phyloP scores from a whole-genome alignment of 2,329 filamentous ascomycete genomes.

The Colletotrichum somersetense region DNA sequence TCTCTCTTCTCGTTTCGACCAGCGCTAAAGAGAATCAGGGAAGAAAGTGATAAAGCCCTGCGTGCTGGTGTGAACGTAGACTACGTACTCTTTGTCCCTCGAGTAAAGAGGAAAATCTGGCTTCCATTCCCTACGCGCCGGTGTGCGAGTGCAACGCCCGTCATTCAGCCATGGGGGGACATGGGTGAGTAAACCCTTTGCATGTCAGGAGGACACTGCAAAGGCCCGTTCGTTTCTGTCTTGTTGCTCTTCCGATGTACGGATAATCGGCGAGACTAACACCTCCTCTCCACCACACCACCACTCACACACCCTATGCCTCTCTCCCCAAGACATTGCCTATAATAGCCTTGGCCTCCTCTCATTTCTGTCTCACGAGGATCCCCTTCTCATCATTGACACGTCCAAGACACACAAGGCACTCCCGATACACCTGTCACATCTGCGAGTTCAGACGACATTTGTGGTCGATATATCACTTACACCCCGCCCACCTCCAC shows the following conservation, averaged over 20 bases:
- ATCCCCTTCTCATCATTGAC: constrained; percentile 20
- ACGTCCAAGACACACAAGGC: constrained; percentile 22
- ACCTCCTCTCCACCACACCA: constrained; percentile 23
- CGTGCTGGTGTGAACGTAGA: constrained; percentile 19
- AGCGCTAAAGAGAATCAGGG: background rate
- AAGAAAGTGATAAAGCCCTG: background rate
- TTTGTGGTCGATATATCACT: constrained; percentile 21
- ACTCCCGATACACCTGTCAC: background rate
- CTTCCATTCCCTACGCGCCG: background rate
- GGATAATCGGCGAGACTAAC: constrained; percentile 13
- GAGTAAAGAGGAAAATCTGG: background rate
- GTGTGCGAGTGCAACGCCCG: constrained; percentile 37
- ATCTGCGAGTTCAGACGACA: constrained; percentile 37
- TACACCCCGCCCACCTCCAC: constrained; percentile 25
- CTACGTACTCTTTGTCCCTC: constrained; percentile 26
- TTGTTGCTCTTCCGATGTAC: background rate
- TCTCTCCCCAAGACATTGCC: constrained; percentile 19
- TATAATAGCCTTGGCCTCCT: constrained; percentile 40
- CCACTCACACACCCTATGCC: constrained; percentile 6
- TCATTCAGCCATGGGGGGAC: constrained; percentile 27
- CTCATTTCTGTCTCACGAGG: constrained; percentile 3
- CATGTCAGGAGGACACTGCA: constrained; percentile 38
- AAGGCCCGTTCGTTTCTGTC: constrained; percentile 13
- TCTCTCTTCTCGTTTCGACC: background rate
- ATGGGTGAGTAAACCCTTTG: constrained; percentile 17